Evolutionary conservation across 208 protist species (phyloP).

Genomic region (Lotmaria passim): DNA sequence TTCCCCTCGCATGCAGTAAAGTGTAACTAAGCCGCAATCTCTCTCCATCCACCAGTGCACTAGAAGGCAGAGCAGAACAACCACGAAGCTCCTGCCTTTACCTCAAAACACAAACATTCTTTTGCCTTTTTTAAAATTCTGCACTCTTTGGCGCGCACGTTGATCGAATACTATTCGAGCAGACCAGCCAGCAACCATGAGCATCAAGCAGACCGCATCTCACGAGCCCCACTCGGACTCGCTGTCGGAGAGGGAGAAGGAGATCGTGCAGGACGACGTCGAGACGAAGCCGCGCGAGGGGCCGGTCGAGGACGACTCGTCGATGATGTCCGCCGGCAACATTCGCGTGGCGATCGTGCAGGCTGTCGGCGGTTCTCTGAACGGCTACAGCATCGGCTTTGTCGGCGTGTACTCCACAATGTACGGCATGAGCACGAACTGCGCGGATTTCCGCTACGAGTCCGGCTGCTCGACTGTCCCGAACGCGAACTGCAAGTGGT

Average conservation of each 20-base stretch:
- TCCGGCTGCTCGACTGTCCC: conserved; percentile 45
- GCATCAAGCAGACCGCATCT: neutral
- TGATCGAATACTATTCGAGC: neutral
- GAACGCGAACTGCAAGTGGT: conserved; percentile 69
- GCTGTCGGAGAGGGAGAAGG: conserved; percentile 5
- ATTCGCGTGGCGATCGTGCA: conserved; percentile 60
- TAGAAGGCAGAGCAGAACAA: neutral
- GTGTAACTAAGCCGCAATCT: neutral
- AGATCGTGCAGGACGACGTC: conserved; percentile 12
- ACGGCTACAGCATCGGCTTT: conserved; percentile 80
- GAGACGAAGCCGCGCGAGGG: conserved; percentile 7
- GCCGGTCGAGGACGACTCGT: conserved; percentile 17
- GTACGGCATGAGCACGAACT: conserved; percentile 67
- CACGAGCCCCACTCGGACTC: conserved; percentile 12
- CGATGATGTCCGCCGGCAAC: conserved; percentile 46
- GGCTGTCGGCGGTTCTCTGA: conserved; percentile 50
- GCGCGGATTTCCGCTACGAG: conserved; percentile 41
- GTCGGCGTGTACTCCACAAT: conserved; percentile 72
- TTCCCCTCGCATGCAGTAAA: neutral
- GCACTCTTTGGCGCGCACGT: neutral
- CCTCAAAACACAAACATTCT: conserved; percentile 12
- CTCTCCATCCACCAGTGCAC: neutral
- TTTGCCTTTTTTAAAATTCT: neutral
- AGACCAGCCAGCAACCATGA: neutral
- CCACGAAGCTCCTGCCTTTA: neutral